Evolutionary conservation across 495 filamentous ascomycete genomes (phyloP), one percentile per base, ranked within the genome.

Genomic region (Pyronema domesticum): DNA sequence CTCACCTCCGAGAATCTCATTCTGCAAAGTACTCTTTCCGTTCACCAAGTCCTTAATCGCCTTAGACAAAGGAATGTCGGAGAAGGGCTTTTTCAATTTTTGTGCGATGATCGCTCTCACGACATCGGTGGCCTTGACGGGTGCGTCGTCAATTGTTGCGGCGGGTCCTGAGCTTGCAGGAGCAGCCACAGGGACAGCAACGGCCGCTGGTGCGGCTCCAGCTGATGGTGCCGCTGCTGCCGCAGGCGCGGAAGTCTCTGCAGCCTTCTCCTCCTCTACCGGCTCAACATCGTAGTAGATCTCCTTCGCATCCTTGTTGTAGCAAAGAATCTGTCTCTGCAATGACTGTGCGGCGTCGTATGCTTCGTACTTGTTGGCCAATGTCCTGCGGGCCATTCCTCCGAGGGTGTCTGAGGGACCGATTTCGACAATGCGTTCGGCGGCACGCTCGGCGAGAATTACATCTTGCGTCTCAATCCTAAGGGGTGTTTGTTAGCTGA

Each of bases 261-360:
- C 60, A 33, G 80, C 66, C 58, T 80, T 81, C 18, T 80, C 76
- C 43, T 98, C 91, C 63, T 94, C 88, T 10, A 91, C 76, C 0
- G 93, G 93, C 65, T 98, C 91, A 39, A 94, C 86, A 68, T 94
- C 89, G 68, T 99, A 99, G 73, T 99, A 99, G 59, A 99, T 99
- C 67, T 96, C 91, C 68, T 95, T 95, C 8, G 88, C 86, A 66
- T 99, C 91, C 69, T 99, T 99, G 71, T 93, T 95, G 75, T 96
- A 99, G 74, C 91, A 96, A 40, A 96, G 79, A 69, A 99, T 96
- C 70, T 96, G 89, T 60, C 91, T 80, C 68, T 95, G 88, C 14
- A 95, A 80, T 0, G 88, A 94, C 61, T 86, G 88, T 33, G 91
- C 91, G 33, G 93, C 91, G 70, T 99, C 91, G 68, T 94, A 94